Base-by-base conservation (phyloP, 2,329 filamentous ascomycete species). In the Coniochaeta prunicola region DNA sequence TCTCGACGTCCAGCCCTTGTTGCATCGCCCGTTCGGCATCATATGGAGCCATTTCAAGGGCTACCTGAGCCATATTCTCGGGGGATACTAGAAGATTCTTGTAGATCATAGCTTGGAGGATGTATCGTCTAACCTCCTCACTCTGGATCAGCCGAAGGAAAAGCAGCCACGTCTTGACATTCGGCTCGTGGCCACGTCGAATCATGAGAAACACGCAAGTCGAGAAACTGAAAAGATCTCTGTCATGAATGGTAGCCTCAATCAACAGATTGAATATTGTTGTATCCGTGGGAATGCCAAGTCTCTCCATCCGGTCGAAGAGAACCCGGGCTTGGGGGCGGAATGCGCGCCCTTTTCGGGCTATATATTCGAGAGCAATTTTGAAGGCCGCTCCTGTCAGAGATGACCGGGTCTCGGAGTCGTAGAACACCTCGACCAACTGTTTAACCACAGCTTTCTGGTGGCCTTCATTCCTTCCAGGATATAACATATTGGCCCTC, bases 71-170 rank as follows among this genome's bases (percentile, higher is more conserved):
- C 8, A 74, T 68, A 1, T 73, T 73, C 0, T 64, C 64, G 0
- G 69, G 67, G 26, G 74, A 70, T 8, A 71, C 65, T 42, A 82
- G 70, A 55, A 81, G 70, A 26, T 75, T 76, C 19, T 74, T 69
- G 36, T 73, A 67, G 58, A 77, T 70, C 78, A 83, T 82, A 59
- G 71, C 70, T 13, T 74, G 72, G 31, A 82, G 66, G 31, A 80
- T 69, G 62, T 78, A 76, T 26, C 75, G 73, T 57, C 74, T 73
- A 56, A 78, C 75, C n/a, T 82, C 78, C 66, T 87, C 84, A 12
- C 80, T 80, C 68, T 83, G 80, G 59, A 88, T 80, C 50, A 82
- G 71, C n/a, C 71, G 68, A 19, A 83, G 68, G 59, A 81, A 79
- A 4, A 77, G 69, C 2, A 77, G 63, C 80, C 80, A 83, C 0